Evolutionary conservation across 1,139 yeast species (phyloP).

Genomic region (Hanseniaspora sp.): DNA sequence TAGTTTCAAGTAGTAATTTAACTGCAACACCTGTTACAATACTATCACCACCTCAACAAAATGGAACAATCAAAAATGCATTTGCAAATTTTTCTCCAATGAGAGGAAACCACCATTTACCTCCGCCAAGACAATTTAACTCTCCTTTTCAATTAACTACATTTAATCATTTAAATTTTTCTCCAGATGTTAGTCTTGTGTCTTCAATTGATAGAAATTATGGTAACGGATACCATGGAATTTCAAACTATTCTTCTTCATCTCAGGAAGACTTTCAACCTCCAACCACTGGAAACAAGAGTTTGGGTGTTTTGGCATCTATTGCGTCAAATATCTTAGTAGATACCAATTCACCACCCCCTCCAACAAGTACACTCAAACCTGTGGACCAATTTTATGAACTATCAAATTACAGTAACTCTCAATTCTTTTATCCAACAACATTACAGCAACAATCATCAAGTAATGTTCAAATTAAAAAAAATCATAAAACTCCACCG

Average conservation of each 20-base stretch:
- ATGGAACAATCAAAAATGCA: neutral
- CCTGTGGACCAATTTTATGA: constrained; percentile 15
- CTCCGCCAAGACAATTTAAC: constrained; percentile 15
- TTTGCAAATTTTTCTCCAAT: constrained; percentile 11
- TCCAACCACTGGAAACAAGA: constrained; percentile 8
- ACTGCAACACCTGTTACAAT: constrained; percentile 14
- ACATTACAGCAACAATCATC: neutral
- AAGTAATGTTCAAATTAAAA: neutral
- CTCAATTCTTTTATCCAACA: constrained; percentile 3
- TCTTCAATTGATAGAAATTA: neutral
- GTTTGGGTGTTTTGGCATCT: constrained; percentile 14
- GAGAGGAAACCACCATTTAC: constrained; percentile 12
- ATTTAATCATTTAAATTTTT: constrained; percentile 3
- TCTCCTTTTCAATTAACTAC: constrained; percentile 13
- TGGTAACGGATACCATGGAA: neutral
- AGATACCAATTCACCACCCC: constrained; percentile 12
- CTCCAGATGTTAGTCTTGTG: neutral
- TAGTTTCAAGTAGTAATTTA: constrained; percentile 14
- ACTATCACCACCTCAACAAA: constrained; percentile 13
- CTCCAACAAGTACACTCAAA: constrained; percentile 13
- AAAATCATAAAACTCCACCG: constrained; percentile 14
- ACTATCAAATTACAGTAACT: constrained; percentile 14
- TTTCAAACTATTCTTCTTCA: neutral
- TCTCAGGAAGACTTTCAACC: constrained; percentile 9
- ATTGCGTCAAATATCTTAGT: constrained; percentile 13